A percentile compares a stretch with the other conserved stretches of the same genome.
Conservation (phyloP, 2,329 filamentous ascomycete species). For the Aspergillus transmontanensis region DNA sequence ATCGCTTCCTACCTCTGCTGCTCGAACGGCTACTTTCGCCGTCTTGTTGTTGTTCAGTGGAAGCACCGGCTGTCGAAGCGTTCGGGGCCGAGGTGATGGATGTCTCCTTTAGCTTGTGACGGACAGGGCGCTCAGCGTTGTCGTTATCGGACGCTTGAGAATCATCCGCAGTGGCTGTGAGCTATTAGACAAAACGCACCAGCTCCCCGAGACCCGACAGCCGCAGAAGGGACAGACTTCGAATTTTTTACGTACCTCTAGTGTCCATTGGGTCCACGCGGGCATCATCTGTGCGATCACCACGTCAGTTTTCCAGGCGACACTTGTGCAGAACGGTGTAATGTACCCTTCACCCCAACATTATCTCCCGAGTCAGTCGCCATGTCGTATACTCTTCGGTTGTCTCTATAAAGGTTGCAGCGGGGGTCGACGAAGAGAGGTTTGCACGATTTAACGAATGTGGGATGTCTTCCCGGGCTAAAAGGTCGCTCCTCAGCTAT, state of each 20-base stretch:
- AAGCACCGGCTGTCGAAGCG: slow-evolving; percentile 15
- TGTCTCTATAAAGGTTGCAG: not conserved
- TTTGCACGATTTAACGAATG: not conserved
- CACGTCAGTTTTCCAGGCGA: not conserved
- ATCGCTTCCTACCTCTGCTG: slow-evolving; percentile 37
- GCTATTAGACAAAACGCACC: slow-evolving; percentile 4
- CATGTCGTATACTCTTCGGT: slow-evolving; percentile 13
- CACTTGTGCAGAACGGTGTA: not conserved
- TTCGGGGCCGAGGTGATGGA: slow-evolving; percentile 52
- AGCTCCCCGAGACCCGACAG: not conserved
- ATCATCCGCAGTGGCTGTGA: slow-evolving; percentile 25
- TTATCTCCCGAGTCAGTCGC: slow-evolving; percentile 17
- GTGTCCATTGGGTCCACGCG: slow-evolving; percentile 15
- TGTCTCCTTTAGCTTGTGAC: slow-evolving; percentile 64
- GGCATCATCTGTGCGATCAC: slow-evolving; percentile 8
- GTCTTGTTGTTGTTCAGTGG: slow-evolving; percentile 12
- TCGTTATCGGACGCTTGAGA: slow-evolving; percentile 42
- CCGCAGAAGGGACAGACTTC: not conserved
- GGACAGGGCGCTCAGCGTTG: slow-evolving; percentile 58
- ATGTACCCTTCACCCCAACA: slow-evolving; percentile 18
- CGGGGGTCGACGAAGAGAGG: not conserved
- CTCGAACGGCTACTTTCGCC: slow-evolving; percentile 22
- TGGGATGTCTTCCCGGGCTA: not conserved
- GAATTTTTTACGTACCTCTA: slow-evolving; percentile 15
- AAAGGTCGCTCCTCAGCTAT: not conserved